Percentiles rank a stretch among this genome's conserved stretches.
Conservation (phyloP, 2,329 filamentous ascomycete genomes). For the Fusarium succisae region DNA sequence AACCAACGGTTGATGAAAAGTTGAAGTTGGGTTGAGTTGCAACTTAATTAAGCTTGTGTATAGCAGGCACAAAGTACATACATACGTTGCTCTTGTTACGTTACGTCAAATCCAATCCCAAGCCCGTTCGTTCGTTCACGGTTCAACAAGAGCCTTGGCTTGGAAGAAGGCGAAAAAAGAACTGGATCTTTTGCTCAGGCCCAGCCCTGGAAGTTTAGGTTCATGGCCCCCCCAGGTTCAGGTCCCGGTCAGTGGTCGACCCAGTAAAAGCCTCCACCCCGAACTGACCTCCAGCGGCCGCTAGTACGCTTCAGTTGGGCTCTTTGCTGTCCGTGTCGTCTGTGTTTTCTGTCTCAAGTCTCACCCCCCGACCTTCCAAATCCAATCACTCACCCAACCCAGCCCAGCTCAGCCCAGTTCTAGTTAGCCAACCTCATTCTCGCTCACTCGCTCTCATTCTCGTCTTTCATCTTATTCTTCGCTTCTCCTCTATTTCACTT, state of each 20-base stretch:
- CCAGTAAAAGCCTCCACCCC: slow-evolving; percentile 6
- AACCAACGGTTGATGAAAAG: neutral
- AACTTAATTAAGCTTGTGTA: neutral
- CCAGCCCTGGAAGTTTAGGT: neutral
- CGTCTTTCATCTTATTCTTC: neutral
- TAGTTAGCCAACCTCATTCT: slow-evolving; percentile 6
- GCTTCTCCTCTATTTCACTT: slow-evolving; percentile 9
- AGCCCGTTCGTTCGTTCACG: neutral
- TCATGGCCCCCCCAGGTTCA: neutral
- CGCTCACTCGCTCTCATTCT: neutral
- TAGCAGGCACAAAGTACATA: neutral
- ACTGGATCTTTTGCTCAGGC: neutral
- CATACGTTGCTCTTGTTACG: slow-evolving; percentile 11
- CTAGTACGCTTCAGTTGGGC: slow-evolving; percentile 24
- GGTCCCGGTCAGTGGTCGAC: neutral
- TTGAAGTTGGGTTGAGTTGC: neutral
- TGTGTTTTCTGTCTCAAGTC: slow-evolving; percentile 21
- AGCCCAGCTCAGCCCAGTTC: neutral
- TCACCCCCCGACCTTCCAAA: slow-evolving; percentile 2
- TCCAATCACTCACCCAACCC: slow-evolving; percentile 6
- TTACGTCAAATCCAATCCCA: slow-evolving; percentile 13
- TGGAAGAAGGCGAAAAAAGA: neutral
- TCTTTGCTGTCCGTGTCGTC: neutral
- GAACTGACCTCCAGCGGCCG: slow-evolving; percentile 11
- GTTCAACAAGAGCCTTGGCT: slow-evolving; percentile 10